Evolutionary conservation across 768 basidiomycete genomes (phyloP).

Genomic region (Pulveroboletus sp.): DNA sequence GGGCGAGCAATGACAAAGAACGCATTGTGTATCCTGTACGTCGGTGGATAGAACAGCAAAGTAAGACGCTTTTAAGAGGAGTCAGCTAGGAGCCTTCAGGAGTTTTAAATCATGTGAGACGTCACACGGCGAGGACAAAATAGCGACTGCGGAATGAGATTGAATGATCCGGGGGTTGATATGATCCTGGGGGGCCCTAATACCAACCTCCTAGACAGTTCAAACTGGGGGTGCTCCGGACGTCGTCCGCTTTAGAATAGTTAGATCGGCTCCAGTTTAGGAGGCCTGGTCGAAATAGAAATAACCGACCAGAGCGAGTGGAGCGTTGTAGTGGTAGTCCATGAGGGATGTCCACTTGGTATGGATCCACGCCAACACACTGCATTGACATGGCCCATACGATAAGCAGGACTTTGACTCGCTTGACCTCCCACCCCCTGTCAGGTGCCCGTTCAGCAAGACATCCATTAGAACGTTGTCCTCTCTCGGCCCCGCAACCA

Average conservation of each 20-base stretch:
- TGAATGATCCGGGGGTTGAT: not conserved
- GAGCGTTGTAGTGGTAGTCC: not conserved
- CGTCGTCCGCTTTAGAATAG: conserved; percentile 4
- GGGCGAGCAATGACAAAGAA: not conserved
- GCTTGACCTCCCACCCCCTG: conserved; percentile 55
- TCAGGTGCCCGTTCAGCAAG: conserved; percentile 38
- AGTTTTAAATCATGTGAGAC: conserved; percentile 1
- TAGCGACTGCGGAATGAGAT: not conserved
- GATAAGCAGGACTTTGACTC: conserved; percentile 37
- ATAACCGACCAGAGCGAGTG: too few species aligned
- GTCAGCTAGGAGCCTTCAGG: not conserved
- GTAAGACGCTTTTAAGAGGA: not conserved
- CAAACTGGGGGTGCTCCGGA: not conserved
- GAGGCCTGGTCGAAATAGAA: not conserved
- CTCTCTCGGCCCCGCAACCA: conserved; percentile 68
- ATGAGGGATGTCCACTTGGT: not conserved
- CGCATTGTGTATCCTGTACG: conserved; percentile 11
- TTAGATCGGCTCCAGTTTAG: not conserved
- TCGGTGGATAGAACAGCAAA: too few species aligned
- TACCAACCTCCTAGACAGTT: too few species aligned
- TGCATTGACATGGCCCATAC: conserved; percentile 45
- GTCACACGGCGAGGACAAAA: not conserved
- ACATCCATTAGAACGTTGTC: conserved; percentile 75
- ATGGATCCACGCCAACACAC: conserved; percentile 23
- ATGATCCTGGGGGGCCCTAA: too few species aligned